Conservation (phyloP, 2,329 filamentous ascomycete genomes). For the Cordyceps cicadae region DNA sequence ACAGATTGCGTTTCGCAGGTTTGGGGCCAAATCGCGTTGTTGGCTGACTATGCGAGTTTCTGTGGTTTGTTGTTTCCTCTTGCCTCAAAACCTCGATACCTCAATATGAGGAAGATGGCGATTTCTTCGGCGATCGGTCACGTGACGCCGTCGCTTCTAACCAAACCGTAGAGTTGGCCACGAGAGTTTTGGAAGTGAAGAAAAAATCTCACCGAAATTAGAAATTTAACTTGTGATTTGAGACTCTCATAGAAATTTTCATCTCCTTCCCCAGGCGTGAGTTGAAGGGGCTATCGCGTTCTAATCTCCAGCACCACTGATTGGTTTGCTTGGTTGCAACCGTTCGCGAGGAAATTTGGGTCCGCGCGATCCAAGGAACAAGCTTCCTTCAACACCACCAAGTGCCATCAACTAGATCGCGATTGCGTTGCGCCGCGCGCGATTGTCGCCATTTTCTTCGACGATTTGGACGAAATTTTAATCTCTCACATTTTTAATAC, state of each 20-base stretch:
- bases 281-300: background rate
- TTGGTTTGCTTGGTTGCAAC: slow-evolving; percentile 16
- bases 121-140: background rate
- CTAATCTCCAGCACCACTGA: slow-evolving; percentile 18
- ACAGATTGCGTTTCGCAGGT: background rate
- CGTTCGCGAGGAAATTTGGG: slow-evolving; percentile 33
- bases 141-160: background rate
- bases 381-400: slow-evolving; percentile 15
- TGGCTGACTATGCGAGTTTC: background rate
- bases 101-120: background rate
- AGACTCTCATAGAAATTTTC: too few relatives aligned
- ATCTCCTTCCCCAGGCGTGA: background rate
- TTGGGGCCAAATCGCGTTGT: background rate
- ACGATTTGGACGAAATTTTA: background rate
- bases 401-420: slow-evolving; percentile 10
- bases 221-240: too few relatives aligned
- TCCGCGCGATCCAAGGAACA: slow-evolving; percentile 9
- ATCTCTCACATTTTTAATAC: background rate
- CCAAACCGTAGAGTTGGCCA: too few relatives aligned
- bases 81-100: too few relatives aligned
- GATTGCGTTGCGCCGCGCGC: slow-evolving; percentile 6
- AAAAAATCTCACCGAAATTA: background rate
- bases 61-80: background rate
- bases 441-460: background rate
- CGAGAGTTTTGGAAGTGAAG: background rate